Base-by-base conservation (phyloP, 345 rosid genomes). In the Hibiscus tridactylites region DNA sequence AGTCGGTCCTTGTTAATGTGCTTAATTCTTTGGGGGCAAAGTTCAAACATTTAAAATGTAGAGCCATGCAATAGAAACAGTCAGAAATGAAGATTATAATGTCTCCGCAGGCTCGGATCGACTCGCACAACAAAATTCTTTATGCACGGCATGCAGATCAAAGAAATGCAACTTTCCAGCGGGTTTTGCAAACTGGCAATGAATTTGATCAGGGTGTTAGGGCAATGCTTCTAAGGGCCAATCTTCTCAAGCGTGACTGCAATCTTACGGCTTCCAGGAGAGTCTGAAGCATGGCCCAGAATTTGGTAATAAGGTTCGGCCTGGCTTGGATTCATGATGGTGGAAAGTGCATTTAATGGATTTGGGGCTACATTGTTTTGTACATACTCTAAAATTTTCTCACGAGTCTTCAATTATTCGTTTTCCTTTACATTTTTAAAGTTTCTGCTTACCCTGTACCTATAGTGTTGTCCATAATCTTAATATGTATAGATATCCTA, bases 111-210 rank as follows among this genome's bases (percentile, higher is more conserved):
- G 99, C 98, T 69, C 91, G 99, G 56, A 96, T 96, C 33, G 99
- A 96, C 76, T 96, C 99, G 0, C 99, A 96, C 87, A 92, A 92
- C 86, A 92, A 96, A 77, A 80, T 96, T 82, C 88, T 96, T 49
- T 89, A 92, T 56, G 99, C 99, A 28, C 81, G 99, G 13, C 98
- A 92, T 80, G 98, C 99, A 0, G 99, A 96, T 83, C 99, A 96
- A 75, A 88, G 99, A 82, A 92, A 88, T 46, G 85, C 90, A 31
- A 96, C 99, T 10, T 92, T 92, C 83, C 98, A 96, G 61, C 90
- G 90, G 68, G 99, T 92, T 26, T 72, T 96, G 78, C 98, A 92
- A 81, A 96, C 96, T 56, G 99, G 99, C 77, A 71, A 73, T 19
- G 98, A 96, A 71, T 92, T 92, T 77, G 98, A 96, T 76, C 80